Evolutionary conservation across 73 alveolate species (phyloP).

Genomic region (Paramecium sexaurelia): DNA sequence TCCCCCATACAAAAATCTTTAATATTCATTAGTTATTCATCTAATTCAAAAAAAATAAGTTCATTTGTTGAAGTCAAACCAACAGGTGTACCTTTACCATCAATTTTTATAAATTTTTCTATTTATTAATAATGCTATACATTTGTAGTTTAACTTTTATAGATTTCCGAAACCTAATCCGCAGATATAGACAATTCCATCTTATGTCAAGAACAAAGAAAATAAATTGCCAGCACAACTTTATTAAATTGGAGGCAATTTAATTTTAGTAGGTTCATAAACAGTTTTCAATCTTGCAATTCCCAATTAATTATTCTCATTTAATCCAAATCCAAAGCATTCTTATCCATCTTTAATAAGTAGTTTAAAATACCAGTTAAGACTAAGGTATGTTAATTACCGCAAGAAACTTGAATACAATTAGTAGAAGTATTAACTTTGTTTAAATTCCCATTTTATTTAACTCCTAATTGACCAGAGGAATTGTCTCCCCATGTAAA

Average conservation of each 20-base stretch:
- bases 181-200: conserved; percentile 5
- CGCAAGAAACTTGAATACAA: conserved; percentile 21
- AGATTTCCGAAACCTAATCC: conserved; percentile 41
- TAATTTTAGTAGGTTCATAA: background rate
- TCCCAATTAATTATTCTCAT: background rate
- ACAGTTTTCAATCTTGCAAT: background rate
- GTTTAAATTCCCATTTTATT: background rate
- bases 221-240: background rate
- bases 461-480: conserved; percentile 11
- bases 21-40: background rate
- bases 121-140: background rate
- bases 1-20: conserved; percentile 25
- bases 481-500: conserved; percentile 46
- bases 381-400: conserved; percentile 25
- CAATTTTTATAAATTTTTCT: conserved; percentile 8
- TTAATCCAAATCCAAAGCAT: conserved; percentile 8
- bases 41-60: conserved; percentile 24
- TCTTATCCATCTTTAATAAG: background rate
- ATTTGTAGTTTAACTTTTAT: background rate
- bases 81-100: background rate
- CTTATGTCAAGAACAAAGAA: background rate
- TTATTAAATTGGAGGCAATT: background rate
- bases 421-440: background rate
- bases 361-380: background rate
- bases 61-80: conserved; percentile 31